Evolutionary conservation across 805 yeast genomes (phyloP).

Genomic region (Wickerhamiella kurtzmanii): DNA sequence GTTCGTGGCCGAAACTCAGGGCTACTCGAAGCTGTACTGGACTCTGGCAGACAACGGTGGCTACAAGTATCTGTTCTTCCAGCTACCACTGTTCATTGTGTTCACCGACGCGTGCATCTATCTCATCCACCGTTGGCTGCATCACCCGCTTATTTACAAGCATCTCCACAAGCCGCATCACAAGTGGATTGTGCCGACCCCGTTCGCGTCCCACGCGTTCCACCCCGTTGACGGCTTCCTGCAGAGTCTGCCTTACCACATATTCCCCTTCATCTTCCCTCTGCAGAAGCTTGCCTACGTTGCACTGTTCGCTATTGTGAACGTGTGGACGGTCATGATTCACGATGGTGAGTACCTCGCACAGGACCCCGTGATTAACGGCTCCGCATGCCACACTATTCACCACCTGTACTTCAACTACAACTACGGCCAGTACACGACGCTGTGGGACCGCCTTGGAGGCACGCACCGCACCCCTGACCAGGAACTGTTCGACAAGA

Average conservation of each 20-base stretch:
- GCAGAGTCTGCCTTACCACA: constrained; percentile 87
- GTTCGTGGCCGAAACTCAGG: constrained; percentile 72
- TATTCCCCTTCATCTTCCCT: constrained; percentile 86
- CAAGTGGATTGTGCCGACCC: constrained; percentile 98
- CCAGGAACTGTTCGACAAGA: constrained; percentile 60
- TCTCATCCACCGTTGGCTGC: constrained; percentile 81
- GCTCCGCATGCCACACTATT: constrained; percentile 96
- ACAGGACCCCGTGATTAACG: constrained; percentile 86
- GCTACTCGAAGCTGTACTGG: constrained; percentile 68
- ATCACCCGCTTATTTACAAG: constrained; percentile 84
- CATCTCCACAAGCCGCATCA: constrained; percentile 91
- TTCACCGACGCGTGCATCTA: constrained; percentile 93
- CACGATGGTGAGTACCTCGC: constrained; percentile 96
- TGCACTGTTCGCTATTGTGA: constrained; percentile 73
- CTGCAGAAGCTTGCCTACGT: constrained; percentile 78
- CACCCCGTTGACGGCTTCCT: constrained; percentile 94
- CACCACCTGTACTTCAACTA: constrained; percentile 96
- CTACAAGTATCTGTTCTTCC: constrained; percentile 45
- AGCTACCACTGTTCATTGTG: constrained; percentile 67
- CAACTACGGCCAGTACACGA: constrained; percentile 96
- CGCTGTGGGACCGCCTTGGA: constrained; percentile 95
- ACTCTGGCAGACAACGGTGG: constrained; percentile 53
- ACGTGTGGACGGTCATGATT: constrained; percentile 97
- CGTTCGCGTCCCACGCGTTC: constrained; percentile 97
- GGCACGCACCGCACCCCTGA: constrained; percentile 90